These are phyloP conservation scores for Pneumocystis wakefieldiae DNA, from an alignment of 1,139 yeast species.

Conservation along the genomic window DNA sequence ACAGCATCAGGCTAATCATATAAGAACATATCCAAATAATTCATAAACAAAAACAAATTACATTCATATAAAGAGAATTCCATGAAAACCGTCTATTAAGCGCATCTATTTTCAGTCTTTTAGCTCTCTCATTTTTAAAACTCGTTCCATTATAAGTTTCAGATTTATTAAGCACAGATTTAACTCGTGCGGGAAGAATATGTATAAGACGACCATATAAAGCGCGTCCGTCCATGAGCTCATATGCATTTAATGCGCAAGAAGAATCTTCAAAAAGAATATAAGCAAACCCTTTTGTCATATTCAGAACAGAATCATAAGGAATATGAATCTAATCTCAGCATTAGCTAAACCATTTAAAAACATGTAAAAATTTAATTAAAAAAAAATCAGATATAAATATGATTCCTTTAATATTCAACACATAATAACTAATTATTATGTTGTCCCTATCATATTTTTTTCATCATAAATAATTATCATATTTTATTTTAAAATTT, in stretches of 20 bases:
- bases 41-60: not conserved
- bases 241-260: slow-evolving; percentile 64
- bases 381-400: not conserved
- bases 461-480: not conserved
- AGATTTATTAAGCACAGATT: slow-evolving; percentile 55
- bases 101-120: slow-evolving; percentile 75
- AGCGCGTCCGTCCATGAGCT: slow-evolving; percentile 65
- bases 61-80: slow-evolving; percentile 82
- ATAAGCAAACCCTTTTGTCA: slow-evolving; percentile 87
- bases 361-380: not conserved
- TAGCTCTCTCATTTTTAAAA: slow-evolving; percentile 84
- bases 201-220: slow-evolving; percentile 91
- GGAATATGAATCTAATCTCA: slow-evolving; percentile 68
- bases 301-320: slow-evolving; percentile 73
- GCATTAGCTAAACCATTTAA: not conserved
- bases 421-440: not conserved
- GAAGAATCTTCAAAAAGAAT: slow-evolving; percentile 50
- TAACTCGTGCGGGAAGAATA: slow-evolving; percentile 70
- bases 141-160: slow-evolving; percentile 73
- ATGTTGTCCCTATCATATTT: slow-evolving; percentile 6
- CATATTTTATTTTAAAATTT: not conserved
- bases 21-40: not conserved
- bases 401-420: not conserved
- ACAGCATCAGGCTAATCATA: slow-evolving; percentile 53
- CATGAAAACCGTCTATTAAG: slow-evolving; percentile 77